Base-by-base conservation (phyloP, 2,329 filamentous ascomycete species). In the Dactylellina parvicollis region DNA sequence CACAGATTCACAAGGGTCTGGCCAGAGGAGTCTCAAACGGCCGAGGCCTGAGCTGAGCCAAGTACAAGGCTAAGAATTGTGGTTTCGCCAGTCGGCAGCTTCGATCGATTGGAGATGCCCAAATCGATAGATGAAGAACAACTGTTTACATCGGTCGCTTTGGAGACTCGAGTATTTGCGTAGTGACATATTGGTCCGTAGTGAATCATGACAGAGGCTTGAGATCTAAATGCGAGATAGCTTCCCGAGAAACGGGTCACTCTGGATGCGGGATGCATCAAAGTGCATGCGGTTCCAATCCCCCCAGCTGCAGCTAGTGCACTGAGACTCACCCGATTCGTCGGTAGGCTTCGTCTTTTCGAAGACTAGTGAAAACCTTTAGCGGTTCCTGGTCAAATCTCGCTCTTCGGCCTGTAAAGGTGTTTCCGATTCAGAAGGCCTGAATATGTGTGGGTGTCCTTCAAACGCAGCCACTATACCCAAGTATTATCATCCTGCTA, bases 231-330 rank as follows among this genome's bases (percentile, higher is more conserved):
- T 56, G 52, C 52, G 52, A 56, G 64, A 61, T 69, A 69, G 55
- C 55, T 60, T 69, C 64, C 64, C 64, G 64, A 69, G 61, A 69
- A 61, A 69, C 54, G 55, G 64, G 46, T 56, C 61, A 38, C 54
- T 18, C 36, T 69, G 47, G 55, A n/a, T 61, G 38, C 64, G 47
- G 62, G 55, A 47, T 59, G 55, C 55, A 59, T 14, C 34, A 42
- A 40, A 56, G 52, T 56, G 32, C 52, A 56, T 56, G 46, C 38
- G 47, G 54, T 69, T 54, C 55, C 18, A 46, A 32, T 32, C 61
- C 40, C 22, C 14, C 16, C 54, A 30, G 62, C 62, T 56, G 61
- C 32, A 14, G 49, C 50, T 32, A 67, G 62, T 49, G 54, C 38
- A 32, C 55, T 59, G 40, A 59, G 30, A 50, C 52, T 55, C 32